Conservation (phyloP, 2,329 filamentous ascomycete species). For the Mycosphaerella sp. region DNA sequence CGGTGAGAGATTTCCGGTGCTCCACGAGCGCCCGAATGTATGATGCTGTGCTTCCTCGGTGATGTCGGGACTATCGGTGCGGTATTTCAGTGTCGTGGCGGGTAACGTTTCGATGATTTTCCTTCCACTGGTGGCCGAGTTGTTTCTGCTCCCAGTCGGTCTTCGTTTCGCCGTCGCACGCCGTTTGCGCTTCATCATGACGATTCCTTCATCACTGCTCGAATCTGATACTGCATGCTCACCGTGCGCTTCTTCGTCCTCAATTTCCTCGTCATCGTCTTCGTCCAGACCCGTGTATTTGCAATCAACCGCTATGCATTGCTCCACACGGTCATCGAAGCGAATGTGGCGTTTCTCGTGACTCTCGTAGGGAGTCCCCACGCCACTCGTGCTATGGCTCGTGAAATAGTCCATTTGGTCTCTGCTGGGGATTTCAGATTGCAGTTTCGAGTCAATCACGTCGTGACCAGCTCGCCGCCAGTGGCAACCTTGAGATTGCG, state of each 20-base stretch:
- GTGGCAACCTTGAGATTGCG: constrained; percentile 66
- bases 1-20: constrained; percentile 49
- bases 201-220: constrained; percentile 63
- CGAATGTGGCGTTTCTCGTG: constrained; percentile 78
- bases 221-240: constrained; percentile 43
- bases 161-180: constrained; percentile 43
- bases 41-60: constrained; percentile 32
- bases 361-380: constrained; percentile 52
- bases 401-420: constrained; percentile 60
- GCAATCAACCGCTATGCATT: constrained; percentile 87
- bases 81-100: constrained; percentile 79
- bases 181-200: constrained; percentile 70
- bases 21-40: constrained; percentile 39
- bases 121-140: constrained; percentile 49
- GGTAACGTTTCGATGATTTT: constrained; percentile 85
- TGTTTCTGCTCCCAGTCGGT: constrained; percentile 46
- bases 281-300: constrained; percentile 74
- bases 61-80: constrained; percentile 65
- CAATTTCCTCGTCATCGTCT: constrained; percentile 36
- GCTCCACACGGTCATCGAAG: constrained; percentile 92
- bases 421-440: constrained; percentile 54
- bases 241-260: constrained; percentile 35
- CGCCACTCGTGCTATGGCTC: constrained; percentile 58
- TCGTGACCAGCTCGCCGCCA: constrained; percentile 52
- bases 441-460: constrained; percentile 57